Conservation (phyloP, 768 basidiomycete species). For the Tremella mesenterica region DNA sequence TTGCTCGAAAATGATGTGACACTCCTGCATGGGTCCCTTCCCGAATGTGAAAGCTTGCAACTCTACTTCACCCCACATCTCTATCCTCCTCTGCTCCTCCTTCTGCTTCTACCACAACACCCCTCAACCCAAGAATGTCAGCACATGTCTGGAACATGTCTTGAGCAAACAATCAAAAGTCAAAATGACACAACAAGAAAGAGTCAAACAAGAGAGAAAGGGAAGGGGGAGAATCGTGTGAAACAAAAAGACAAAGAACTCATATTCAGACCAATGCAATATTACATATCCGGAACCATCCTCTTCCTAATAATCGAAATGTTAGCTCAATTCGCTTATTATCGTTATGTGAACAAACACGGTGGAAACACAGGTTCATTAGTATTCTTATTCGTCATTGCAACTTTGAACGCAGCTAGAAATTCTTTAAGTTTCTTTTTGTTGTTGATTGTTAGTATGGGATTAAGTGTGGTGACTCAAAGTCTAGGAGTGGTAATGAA, state of each 20-base stretch:
- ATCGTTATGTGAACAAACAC: constrained; percentile 72
- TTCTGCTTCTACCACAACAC: too few species aligned
- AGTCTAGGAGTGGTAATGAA: constrained; percentile 76
- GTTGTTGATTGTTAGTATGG: constrained; percentile 82
- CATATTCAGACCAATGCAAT: constrained; percentile 49
- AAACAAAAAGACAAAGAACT: not conserved
- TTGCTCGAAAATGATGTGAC: too few species aligned
- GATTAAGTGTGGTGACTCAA: constrained; percentile 83
- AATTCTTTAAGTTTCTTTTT: constrained; percentile 92
- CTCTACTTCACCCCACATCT: too few species aligned
- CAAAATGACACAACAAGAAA: too few species aligned
- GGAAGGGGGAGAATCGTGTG: too few species aligned
- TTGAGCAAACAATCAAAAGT: too few species aligned
- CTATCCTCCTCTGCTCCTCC: too few species aligned
- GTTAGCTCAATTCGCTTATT: constrained; percentile 86
- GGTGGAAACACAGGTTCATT: constrained; percentile 47
- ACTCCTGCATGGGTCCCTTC: too few species aligned
- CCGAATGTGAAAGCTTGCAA: too few species aligned
- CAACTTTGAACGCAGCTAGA: constrained; percentile 83
- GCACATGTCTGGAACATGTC: too few species aligned
- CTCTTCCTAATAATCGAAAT: constrained; percentile 85
- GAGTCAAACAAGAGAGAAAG: too few species aligned
- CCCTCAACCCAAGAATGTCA: too few species aligned
- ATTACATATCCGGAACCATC: constrained; percentile 83
- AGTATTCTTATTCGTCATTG: constrained; percentile 86